These are phyloP conservation scores for Bigelowiella natans DNA, from an alignment of 78 protist genomes.

Conservation along the genomic window DNA sequence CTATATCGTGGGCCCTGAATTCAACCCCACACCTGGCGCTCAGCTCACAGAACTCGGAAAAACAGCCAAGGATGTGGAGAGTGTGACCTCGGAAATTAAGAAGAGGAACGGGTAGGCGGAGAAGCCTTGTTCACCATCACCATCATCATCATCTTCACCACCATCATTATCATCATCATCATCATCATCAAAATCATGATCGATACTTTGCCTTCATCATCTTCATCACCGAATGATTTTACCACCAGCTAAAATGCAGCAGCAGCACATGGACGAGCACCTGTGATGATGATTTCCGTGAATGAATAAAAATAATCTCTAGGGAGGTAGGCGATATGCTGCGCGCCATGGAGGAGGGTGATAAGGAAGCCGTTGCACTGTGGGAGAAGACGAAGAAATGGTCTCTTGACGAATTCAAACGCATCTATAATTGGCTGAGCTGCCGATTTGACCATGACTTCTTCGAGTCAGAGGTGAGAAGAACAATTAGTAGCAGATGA, in stretches of 20 bases:
- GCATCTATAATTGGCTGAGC: not conserved
- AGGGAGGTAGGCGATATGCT: not conserved
- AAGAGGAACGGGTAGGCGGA: not conserved
- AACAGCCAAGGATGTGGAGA: not conserved
- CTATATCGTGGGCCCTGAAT: not conserved
- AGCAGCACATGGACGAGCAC: too few species aligned
- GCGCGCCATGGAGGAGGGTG: not conserved
- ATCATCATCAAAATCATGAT: too few species aligned
- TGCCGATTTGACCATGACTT: not conserved
- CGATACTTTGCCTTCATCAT: too few species aligned
- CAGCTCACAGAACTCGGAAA: not conserved
- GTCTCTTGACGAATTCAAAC: slow-evolving; percentile 4
- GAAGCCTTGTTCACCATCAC: not conserved
- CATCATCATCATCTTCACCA: not conserved
- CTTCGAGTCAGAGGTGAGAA: slow-evolving; percentile 12
- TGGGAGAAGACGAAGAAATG: not conserved
- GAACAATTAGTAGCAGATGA: too few species aligned
- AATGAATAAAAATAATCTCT: not conserved
- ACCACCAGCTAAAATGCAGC: too few species aligned
- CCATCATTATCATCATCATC: not conserved
- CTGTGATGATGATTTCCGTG: not conserved
- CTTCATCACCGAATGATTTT: too few species aligned
- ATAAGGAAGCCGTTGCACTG: not conserved
- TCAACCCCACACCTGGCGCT: not conserved
- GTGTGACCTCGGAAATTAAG: not conserved